Percentiles rank a stretch among this genome's conserved stretches.
Evolutionary conservation across 495 filamentous ascomycete genomes (phyloP).

Genomic region (Lasiosphaeria miniovina): DNA sequence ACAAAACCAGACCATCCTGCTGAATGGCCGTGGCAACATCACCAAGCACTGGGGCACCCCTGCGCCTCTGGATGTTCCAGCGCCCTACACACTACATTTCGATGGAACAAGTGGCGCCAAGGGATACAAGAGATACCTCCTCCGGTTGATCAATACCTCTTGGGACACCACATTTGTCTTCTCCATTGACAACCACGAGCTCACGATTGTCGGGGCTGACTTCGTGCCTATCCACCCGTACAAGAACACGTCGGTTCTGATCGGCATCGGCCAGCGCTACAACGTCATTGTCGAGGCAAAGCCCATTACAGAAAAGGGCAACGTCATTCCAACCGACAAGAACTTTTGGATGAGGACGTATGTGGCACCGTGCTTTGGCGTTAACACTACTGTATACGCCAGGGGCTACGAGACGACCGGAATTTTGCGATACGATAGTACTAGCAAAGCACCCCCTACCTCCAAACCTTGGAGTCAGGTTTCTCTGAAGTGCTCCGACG

Average conservation of each 20-base stretch:
- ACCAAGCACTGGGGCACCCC: constrained; percentile 8
- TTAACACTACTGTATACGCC: constrained; percentile 32
- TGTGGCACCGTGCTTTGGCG: constrained; percentile 26
- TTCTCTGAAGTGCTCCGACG: constrained; percentile 15
- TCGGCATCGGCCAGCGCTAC: constrained; percentile 65
- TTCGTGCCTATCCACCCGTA: constrained; percentile 50
- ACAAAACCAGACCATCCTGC: constrained; percentile 17
- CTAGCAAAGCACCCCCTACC: constrained; percentile 25
- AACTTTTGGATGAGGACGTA: constrained; percentile 22
- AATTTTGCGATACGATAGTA: constrained; percentile 29
- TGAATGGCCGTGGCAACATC: constrained; percentile 38
- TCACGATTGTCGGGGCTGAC: constrained; percentile 48
- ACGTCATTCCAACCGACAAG: constrained; percentile 45
- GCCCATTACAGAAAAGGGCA: constrained; percentile 47
- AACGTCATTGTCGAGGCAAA: constrained; percentile 62
- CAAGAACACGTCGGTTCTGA: constrained; percentile 33
- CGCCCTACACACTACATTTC: constrained; percentile 9
- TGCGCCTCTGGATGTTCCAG: background rate
- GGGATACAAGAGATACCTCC: constrained; percentile 38
- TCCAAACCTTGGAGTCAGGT: constrained; percentile 20
- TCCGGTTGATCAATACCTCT: constrained; percentile 51
- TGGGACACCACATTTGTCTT: constrained; percentile 28
- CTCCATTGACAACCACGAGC: constrained; percentile 45
- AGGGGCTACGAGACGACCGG: constrained; percentile 37
- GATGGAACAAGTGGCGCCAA: constrained; percentile 10